A percentile compares a stretch with the other conserved stretches of the same genome.
Evolutionary conservation across 2,329 filamentous ascomycete genomes (phyloP).

Genomic region (Fusarium zealandicum): DNA sequence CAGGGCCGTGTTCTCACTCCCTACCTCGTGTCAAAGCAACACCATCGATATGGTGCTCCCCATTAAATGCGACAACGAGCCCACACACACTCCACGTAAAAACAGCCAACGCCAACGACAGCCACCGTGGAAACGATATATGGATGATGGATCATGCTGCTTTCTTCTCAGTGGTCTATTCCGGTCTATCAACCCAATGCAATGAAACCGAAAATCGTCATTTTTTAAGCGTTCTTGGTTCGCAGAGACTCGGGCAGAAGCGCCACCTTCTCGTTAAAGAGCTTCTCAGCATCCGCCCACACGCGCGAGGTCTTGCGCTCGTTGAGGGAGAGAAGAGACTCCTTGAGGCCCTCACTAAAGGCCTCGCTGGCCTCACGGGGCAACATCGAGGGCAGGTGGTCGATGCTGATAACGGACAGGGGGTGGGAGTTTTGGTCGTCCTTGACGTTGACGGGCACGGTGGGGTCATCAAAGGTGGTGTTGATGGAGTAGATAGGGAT

Average conservation of each 20-base stretch:
- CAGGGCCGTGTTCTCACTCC: too few species aligned
- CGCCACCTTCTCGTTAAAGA: slow-evolving; percentile 81
- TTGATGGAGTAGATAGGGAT: slow-evolving; percentile 85
- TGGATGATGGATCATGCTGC: slow-evolving; percentile 1
- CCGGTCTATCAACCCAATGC: slow-evolving; percentile 17
- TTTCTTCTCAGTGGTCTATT: slow-evolving; percentile 21
- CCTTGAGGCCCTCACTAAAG: slow-evolving; percentile 80
- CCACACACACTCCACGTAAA: background rate
- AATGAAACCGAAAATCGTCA: slow-evolving; percentile 3
- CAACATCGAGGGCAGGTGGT: slow-evolving; percentile 83
- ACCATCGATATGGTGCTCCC: too few species aligned
- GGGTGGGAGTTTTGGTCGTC: slow-evolving; percentile 58
- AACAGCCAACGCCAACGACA: background rate
- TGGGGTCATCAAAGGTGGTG: slow-evolving; percentile 90
- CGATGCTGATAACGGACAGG: slow-evolving; percentile 85
- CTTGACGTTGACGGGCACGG: slow-evolving; percentile 73
- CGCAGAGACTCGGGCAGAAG: slow-evolving; percentile 35
- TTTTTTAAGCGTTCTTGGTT: slow-evolving; percentile 35
- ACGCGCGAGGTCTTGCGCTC: slow-evolving; percentile 75
- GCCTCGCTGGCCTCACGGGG: slow-evolving; percentile 87
- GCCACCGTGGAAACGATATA: background rate
- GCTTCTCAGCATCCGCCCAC: slow-evolving; percentile 84
- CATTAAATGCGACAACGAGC: too few species aligned
- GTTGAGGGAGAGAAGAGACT: slow-evolving; percentile 79
- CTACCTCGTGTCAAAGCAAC: too few species aligned